A percentile compares a stretch with the other conserved stretches of the same genome.
These are phyloP conservation scores for Dendrostoma leiphaemia DNA, from an alignment of 2,329 filamentous ascomycete species.

Conservation along the genomic window DNA sequence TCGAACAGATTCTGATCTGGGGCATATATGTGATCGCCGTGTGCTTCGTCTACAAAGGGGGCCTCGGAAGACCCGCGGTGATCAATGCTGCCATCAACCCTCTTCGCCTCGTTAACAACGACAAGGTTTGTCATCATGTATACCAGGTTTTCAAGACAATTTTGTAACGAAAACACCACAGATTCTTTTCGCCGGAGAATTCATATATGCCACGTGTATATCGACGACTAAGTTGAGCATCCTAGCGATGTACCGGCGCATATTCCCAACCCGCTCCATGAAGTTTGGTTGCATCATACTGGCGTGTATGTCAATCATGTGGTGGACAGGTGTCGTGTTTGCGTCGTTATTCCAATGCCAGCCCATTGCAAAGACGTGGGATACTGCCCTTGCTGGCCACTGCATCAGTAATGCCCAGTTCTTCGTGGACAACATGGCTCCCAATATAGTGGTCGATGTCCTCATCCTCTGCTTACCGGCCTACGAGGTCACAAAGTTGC, in stretches of 20 bases:
- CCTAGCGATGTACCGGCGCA: slow-evolving; percentile 1
- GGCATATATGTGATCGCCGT: too few species aligned
- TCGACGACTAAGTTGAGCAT: slow-evolving; percentile 1
- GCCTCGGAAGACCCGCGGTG: too few species aligned
- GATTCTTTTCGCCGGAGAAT: too few species aligned
- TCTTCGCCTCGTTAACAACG: too few species aligned
- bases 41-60: too few species aligned
- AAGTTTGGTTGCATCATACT: slow-evolving; percentile 1
- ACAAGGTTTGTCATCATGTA: too few species aligned
- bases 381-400: neutral
- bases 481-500: slow-evolving; percentile 4
- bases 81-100: too few species aligned
- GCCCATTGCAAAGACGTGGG: too few species aligned
- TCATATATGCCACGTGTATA: neutral
- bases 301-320: neutral
- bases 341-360: too few species aligned
- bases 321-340: neutral
- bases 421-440: neutral
- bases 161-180: too few species aligned
- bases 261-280: slow-evolving; percentile 7
- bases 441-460: slow-evolving; percentile 4
- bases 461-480: slow-evolving; percentile 7
- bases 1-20: too few species aligned
- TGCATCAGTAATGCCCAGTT: neutral
- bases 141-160: too few species aligned